Conservation (phyloP, 1,284 basidiomycete genomes). For the Takashimella tepidaria region DNA sequence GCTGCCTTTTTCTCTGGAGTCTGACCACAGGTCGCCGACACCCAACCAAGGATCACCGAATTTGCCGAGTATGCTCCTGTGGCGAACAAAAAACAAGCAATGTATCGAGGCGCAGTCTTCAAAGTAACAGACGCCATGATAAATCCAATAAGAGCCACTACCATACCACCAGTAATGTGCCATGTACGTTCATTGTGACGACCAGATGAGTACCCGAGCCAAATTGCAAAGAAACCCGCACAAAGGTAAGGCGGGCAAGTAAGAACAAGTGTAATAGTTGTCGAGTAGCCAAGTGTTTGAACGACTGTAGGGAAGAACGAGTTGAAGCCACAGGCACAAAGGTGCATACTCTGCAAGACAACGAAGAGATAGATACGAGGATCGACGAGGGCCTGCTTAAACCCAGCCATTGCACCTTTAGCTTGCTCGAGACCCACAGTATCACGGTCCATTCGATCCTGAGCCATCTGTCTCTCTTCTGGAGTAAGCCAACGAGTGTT, state of each 20-base stretch:
- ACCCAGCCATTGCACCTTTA: constrained; percentile 24
- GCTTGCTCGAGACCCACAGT: constrained; percentile 24
- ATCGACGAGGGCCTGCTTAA: constrained; percentile 33
- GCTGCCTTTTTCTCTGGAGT: constrained; percentile 35
- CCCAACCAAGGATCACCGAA: constrained; percentile 35
- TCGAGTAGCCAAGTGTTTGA: constrained; percentile 33
- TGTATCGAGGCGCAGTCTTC: constrained; percentile 31
- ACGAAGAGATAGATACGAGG: constrained; percentile 29
- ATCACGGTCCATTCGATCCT: constrained; percentile 21
- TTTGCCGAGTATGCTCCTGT: constrained; percentile 32
- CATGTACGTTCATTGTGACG: constrained; percentile 23
- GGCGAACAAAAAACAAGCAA: constrained; percentile 27
- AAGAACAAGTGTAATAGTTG: constrained; percentile 41
- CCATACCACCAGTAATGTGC: constrained; percentile 28
- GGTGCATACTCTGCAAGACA: constrained; percentile 27
- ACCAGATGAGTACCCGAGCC: constrained; percentile 25
- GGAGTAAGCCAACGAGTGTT: constrained; percentile 14
- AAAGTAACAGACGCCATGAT: constrained; percentile 26
- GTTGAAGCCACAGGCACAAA: constrained; percentile 29
- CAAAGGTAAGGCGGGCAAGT: constrained; percentile 43
- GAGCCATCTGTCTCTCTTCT: constrained; percentile 15
- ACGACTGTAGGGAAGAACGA: constrained; percentile 35
- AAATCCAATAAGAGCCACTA: constrained; percentile 29
- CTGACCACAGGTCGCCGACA: constrained; percentile 31
- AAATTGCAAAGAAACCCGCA: constrained; percentile 22